Evolutionary conservation across 768 basidiomycete genomes (phyloP).

Genomic region (Leccinum boreale): DNA sequence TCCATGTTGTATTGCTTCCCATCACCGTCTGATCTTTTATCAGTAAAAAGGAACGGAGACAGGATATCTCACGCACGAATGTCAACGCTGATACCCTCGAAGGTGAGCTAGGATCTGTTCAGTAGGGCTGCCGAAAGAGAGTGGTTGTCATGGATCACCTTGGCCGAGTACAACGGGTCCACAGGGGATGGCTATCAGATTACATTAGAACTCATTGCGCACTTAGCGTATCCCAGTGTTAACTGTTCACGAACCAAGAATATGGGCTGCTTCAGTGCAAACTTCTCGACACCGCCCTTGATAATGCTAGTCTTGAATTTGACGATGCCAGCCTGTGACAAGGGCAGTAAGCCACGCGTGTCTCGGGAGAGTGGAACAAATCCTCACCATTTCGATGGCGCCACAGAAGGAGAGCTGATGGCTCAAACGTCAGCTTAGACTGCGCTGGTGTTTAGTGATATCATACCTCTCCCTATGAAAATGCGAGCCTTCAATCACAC

Average conservation of each 20-base stretch:
- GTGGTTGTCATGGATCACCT: slow-evolving; percentile 33
- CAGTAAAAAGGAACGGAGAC: slow-evolving; percentile 1
- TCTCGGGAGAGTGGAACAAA: background rate
- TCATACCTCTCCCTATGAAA: slow-evolving; percentile 52
- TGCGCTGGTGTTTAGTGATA: background rate
- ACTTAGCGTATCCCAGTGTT: background rate
- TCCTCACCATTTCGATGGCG: slow-evolving; percentile 67
- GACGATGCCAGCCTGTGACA: slow-evolving; percentile 58
- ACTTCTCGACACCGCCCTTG: slow-evolving; percentile 71
- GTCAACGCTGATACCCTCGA: slow-evolving; percentile 74
- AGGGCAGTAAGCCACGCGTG: background rate
- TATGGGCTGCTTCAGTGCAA: slow-evolving; percentile 55
- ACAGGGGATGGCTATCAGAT: slow-evolving; percentile 60
- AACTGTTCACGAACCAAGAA: slow-evolving; percentile 49
- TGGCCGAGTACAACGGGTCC: slow-evolving; percentile 72
- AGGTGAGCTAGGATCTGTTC: slow-evolving; percentile 47
- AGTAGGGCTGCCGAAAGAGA: background rate
- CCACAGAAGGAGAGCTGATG: slow-evolving; percentile 67
- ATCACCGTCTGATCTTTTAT: slow-evolving; percentile 49
- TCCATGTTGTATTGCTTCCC: slow-evolving; percentile 79
- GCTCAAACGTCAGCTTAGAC: background rate
- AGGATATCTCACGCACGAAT: slow-evolving; percentile 42
- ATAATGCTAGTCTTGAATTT: slow-evolving; percentile 72
- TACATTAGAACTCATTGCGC: background rate
- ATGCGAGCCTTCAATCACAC: slow-evolving; percentile 8